A percentile compares a stretch with the other conserved stretches of the same genome.
Conservation (phyloP, 1,139 yeast genomes). For the Saccharomyces pastorianus region DNA sequence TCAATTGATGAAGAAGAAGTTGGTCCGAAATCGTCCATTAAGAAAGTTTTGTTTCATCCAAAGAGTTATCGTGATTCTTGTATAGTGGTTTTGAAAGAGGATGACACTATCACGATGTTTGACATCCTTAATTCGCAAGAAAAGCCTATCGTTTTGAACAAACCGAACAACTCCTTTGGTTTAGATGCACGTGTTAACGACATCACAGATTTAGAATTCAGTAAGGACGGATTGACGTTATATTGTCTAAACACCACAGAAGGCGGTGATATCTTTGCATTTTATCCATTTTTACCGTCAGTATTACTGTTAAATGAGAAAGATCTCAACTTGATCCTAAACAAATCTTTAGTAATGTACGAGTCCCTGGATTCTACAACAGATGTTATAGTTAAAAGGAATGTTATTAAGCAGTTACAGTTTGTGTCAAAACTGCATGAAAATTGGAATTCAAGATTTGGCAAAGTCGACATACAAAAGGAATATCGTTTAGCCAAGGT, state of each 20-base stretch:
- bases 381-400: conserved; percentile 14
- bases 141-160: conserved; percentile 17
- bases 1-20: conserved; percentile 3
- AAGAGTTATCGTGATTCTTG: conserved; percentile 36
- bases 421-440: conserved; percentile 22
- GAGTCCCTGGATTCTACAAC: conserved; percentile 19
- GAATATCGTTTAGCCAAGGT: conserved; percentile 18
- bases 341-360: conserved; percentile 35
- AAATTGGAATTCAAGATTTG: conserved; percentile 6
- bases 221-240: conserved; percentile 40
- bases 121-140: conserved; percentile 28
- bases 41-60: conserved; percentile 40
- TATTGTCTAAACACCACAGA: conserved; percentile 37
- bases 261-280: conserved; percentile 48
- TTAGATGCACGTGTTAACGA: conserved; percentile 25
- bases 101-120: conserved; percentile 33
- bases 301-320: conserved; percentile 32
- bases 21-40: conserved; percentile 7
- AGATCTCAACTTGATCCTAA: conserved; percentile 36
- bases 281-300: conserved; percentile 50
- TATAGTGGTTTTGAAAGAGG: conserved; percentile 35
- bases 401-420: conserved; percentile 28
- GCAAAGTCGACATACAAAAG: conserved; percentile 8
- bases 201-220: conserved; percentile 38
- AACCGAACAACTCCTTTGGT: conserved; percentile 17